Conservation (phyloP, 2,329 filamentous ascomycete species). For the Aureobasidium subglaciale region DNA sequence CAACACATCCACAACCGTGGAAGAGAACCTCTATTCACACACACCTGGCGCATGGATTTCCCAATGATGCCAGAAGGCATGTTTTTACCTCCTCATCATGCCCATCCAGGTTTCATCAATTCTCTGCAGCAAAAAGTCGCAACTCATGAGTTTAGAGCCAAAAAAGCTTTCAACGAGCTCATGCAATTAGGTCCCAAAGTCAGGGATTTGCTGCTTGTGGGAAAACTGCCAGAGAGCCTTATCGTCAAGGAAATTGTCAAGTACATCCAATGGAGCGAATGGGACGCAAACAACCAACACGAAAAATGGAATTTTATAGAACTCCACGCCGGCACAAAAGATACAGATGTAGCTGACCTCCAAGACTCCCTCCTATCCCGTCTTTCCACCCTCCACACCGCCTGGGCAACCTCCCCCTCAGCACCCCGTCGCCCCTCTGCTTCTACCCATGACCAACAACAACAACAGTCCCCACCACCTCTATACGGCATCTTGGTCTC, state of each 20-base stretch:
- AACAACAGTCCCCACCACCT: conserved; percentile 30
- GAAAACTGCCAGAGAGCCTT: conserved; percentile 28
- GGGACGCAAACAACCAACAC: conserved; percentile 31
- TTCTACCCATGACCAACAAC: background rate
- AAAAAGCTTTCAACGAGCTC: conserved; percentile 44
- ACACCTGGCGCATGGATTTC: conserved; percentile 48
- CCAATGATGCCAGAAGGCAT: conserved; percentile 45
- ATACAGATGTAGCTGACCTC: conserved; percentile 34
- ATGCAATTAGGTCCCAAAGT: conserved; percentile 45
- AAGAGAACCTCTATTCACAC: conserved; percentile 48
- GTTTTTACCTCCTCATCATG: conserved; percentile 29
- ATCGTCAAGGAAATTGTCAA: conserved; percentile 29
- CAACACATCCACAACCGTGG: conserved; percentile 49
- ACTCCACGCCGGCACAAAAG: conserved; percentile 35
- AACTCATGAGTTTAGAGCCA: conserved; percentile 47
- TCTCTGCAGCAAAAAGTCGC: conserved; percentile 30
- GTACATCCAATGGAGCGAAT: conserved; percentile 49
- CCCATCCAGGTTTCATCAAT: conserved; percentile 37
- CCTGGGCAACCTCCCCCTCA: conserved; percentile 16
- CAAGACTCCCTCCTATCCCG: conserved; percentile 23
- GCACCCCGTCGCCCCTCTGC: conserved; percentile 15
- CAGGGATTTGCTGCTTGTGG: conserved; percentile 41
- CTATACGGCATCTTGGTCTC: conserved; percentile 50
- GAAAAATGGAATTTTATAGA: too few species aligned
- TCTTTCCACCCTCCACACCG: background rate